phyloP scores from a whole-genome alignment of 2,329 filamentous ascomycete species.

The Ilyonectria robusta region DNA sequence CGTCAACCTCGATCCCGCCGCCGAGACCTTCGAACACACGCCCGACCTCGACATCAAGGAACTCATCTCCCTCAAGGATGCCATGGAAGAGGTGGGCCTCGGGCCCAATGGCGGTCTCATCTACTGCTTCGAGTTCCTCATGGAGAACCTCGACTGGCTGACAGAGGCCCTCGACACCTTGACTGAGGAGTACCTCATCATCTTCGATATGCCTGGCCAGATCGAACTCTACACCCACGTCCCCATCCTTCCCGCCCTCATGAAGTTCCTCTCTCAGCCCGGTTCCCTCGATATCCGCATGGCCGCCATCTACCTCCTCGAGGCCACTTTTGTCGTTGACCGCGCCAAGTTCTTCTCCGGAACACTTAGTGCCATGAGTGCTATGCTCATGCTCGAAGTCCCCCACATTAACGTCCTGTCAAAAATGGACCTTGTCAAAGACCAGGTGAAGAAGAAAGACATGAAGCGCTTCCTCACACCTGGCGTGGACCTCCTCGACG shows the following conservation, averaged over 20 bases:
- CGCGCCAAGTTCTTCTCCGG: conserved; percentile 98
- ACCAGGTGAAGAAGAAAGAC: conserved; percentile 88
- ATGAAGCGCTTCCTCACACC: conserved; percentile 92
- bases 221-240: conserved; percentile 99
- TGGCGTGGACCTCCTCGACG: conserved; percentile 85
- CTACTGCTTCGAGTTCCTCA: conserved; percentile 96
- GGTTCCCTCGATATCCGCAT: conserved; percentile 91
- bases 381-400: conserved; percentile 98
- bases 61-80: conserved; percentile 92
- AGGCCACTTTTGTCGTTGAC: conserved; percentile 96
- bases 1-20: conserved; percentile 97
- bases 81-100: conserved; percentile 94
- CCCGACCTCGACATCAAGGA: conserved; percentile 97
- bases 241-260: conserved; percentile 88
- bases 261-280: conserved; percentile 83
- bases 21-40: conserved; percentile 90
- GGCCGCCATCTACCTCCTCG: conserved; percentile 93
- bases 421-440: conserved; percentile 98
- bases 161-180: conserved; percentile 86
- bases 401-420: conserved; percentile 96
- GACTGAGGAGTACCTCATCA: conserved; percentile 95
- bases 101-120: conserved; percentile 94
- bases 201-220: conserved; percentile 99
- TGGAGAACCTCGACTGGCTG: conserved; percentile 94
- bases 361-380: conserved; percentile 95